These are phyloP conservation scores for Colletotrichum sp. DNA, from an alignment of 2,329 filamentous ascomycete species.

Conservation along the genomic window DNA sequence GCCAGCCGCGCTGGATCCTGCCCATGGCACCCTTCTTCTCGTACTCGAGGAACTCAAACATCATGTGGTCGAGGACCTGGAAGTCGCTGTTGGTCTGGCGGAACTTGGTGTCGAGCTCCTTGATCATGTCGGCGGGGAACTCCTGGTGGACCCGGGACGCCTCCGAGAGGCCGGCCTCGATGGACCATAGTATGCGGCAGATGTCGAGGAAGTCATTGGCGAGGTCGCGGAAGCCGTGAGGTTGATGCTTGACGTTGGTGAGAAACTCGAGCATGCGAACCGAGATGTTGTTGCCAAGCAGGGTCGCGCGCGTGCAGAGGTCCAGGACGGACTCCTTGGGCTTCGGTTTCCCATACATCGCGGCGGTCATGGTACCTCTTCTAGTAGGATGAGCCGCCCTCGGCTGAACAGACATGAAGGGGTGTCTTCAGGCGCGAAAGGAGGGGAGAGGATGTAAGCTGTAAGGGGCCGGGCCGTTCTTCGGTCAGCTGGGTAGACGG, in stretches of 20 bases:
- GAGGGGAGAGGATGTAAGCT: not conserved
- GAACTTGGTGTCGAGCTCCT: slow-evolving; percentile 70
- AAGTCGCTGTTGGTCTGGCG: slow-evolving; percentile 66
- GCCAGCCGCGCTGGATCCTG: slow-evolving; percentile 64
- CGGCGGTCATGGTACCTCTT: not conserved
- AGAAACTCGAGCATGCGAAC: slow-evolving; percentile 70
- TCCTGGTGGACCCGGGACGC: slow-evolving; percentile 53
- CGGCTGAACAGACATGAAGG: not conserved
- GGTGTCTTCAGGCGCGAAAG: not conserved
- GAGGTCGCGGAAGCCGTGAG: slow-evolving; percentile 61
- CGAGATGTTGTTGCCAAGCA: slow-evolving; percentile 67
- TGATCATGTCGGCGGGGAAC: slow-evolving; percentile 64
- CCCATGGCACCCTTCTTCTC: slow-evolving; percentile 67
- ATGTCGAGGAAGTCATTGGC: slow-evolving; percentile 72
- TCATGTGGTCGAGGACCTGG: slow-evolving; percentile 66
- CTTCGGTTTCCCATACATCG: slow-evolving; percentile 19
- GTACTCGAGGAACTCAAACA: slow-evolving; percentile 65
- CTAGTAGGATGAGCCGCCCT: not conserved
- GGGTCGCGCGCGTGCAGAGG: slow-evolving; percentile 63
- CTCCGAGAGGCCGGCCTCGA: slow-evolving; percentile 69
- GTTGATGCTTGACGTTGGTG: slow-evolving; percentile 58
- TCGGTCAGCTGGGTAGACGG: not conserved
- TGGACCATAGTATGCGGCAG: slow-evolving; percentile 70
- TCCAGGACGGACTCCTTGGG: slow-evolving; percentile 41
- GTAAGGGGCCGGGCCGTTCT: not conserved